These are phyloP conservation scores for Cochlearia excelsa DNA, from an alignment of 345 rosid species.

Conservation along the genomic window DNA sequence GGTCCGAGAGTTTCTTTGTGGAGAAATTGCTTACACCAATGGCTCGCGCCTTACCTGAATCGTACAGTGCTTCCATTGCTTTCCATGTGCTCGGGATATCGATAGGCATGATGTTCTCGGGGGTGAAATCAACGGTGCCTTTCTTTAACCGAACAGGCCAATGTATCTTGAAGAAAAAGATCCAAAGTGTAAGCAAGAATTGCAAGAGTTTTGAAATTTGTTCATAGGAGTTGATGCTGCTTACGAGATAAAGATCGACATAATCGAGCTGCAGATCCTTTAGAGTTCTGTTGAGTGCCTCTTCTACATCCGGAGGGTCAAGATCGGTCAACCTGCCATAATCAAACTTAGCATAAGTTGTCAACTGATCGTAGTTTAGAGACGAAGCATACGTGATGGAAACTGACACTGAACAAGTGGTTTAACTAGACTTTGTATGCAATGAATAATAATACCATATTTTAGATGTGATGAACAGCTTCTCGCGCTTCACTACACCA, in stretches of 20 bases:
- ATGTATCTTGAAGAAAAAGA: constrained; percentile 53
- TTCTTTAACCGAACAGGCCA: constrained; percentile 76
- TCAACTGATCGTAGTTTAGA: too few relatives aligned
- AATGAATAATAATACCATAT: constrained; percentile 42
- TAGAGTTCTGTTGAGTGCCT: constrained; percentile 50
- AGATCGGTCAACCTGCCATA: constrained; percentile 51
- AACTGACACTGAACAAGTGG: too few relatives aligned
- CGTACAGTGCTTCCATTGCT: constrained; percentile 70
- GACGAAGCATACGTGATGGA: too few relatives aligned
- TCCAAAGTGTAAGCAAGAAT: too few relatives aligned
- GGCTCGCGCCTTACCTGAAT: constrained; percentile 70
- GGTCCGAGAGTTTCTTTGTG: constrained; percentile 62
- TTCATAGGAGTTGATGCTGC: too few relatives aligned
- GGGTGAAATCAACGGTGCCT: constrained; percentile 46
- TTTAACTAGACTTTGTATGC: not conserved
- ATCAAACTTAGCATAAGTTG: not conserved
- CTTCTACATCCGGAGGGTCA: constrained; percentile 57
- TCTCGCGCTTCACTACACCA: constrained; percentile 51
- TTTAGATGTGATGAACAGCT: constrained; percentile 62
- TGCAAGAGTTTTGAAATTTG: too few relatives aligned
- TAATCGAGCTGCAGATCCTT: constrained; percentile 57
- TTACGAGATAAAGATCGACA: constrained; percentile 62
- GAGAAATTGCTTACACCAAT: constrained; percentile 88
- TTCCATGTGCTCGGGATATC: constrained; percentile 77
- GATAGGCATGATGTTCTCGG: constrained; percentile 47